Evolutionary conservation across 2,329 filamentous ascomycete species (phyloP), one percentile per base, ranked within the genome.

Genomic region (Cordyceps militaris): DNA sequence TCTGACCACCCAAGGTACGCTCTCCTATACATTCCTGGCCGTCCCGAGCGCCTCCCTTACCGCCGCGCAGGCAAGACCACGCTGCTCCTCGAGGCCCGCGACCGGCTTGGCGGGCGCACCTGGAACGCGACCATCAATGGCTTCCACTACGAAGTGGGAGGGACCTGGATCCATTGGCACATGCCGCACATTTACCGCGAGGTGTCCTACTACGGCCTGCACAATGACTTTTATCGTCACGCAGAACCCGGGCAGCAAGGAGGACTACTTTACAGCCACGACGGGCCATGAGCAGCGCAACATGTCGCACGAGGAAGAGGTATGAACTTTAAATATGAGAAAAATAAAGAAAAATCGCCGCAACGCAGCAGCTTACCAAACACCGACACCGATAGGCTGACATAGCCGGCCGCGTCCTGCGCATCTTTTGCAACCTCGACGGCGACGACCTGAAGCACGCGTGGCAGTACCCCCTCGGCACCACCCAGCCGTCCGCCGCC

Each of bases 141-240:
- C 0, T 69, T 70, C 26, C 63, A 65, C 1, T 75, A 69, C 53
- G 73, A 76, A 48, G 72, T 76, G 70, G 74, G 74, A 1, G 74
- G 74, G 0, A 75, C 73, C 1, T 77, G 73, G 73, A 64, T 76
- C 3, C 70, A 71, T 28, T 73, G 71, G 70, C 61, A 63, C 44
- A 69, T 71, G 63, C 65, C 72, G 7, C 70, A 73, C 60, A 67
- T 74, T 8, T 75, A 70, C 64, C 65, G 71, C 4, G 76, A 79
- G 60, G 68, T 78, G 6, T 68, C 69, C 2, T 64, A 73, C 14
- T 78, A 78, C 60, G 64, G 70, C 8, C 70, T 78, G 64, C 63
- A 67, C 21, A 63, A 69, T 23, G 66, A 72, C n/a, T 16, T 50
- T 34, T 30, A 34, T 34, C 10, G 47, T 50, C 19, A 36, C 32